phyloP scores from a whole-genome alignment of 257 asterid genomes.

The Vinca minor region DNA sequence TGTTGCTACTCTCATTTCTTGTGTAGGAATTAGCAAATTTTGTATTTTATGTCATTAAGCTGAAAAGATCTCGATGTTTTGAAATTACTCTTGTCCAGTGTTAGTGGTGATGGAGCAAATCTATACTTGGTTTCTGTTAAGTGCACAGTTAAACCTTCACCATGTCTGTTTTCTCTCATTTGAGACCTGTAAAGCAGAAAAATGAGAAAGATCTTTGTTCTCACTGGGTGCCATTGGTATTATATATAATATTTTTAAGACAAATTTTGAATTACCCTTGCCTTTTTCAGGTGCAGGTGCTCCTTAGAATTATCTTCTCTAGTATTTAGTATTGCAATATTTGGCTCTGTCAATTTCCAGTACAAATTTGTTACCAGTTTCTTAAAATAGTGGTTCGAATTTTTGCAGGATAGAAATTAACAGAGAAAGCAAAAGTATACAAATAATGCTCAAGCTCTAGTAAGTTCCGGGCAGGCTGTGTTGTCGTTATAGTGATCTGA shows the following conservation, averaged over 20 bases:
- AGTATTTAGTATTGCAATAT: background rate
- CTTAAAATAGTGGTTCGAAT: background rate
- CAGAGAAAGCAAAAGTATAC: background rate
- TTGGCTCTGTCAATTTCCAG: background rate
- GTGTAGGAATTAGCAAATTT: background rate
- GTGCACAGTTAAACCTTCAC: background rate
- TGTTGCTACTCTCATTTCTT: background rate
- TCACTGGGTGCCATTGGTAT: background rate
- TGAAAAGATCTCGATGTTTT: background rate
- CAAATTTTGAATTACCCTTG: background rate
- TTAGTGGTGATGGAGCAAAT: background rate
- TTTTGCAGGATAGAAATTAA: conserved; percentile 10
- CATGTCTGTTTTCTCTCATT: background rate
- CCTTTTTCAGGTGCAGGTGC: background rate
- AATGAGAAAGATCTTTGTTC: background rate
- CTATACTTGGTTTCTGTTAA: background rate
- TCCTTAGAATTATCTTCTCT: background rate
- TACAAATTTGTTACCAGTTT: background rate
- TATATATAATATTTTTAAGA: background rate
- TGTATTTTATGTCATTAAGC: background rate
- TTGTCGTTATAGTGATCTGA: background rate
- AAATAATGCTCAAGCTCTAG: conserved; percentile 1
- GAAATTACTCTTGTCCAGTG: background rate
- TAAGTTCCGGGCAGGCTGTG: background rate
- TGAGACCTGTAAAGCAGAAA: background rate